phyloP scores from a whole-genome alignment of 2,329 filamentous ascomycete genomes.

The Xylariomycetidae sp. region DNA sequence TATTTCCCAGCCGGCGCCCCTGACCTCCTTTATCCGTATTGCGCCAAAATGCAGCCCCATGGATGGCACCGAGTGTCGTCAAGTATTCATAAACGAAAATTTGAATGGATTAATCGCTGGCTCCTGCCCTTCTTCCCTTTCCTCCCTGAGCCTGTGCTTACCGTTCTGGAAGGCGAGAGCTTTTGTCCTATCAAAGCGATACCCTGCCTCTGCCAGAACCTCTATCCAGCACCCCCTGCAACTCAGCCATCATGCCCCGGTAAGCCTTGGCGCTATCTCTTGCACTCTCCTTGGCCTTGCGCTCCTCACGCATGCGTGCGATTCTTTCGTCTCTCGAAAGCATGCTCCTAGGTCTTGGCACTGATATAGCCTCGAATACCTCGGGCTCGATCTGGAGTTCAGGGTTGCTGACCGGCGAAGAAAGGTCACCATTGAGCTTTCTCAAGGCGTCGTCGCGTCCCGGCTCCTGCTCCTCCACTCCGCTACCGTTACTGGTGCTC shows the following conservation, averaged over 20 bases:
- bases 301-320: constrained; percentile 80
- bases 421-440: constrained; percentile 69
- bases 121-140: no score
- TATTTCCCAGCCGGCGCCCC: no score
- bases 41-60: no score
- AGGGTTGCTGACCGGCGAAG: constrained; percentile 45
- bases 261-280: constrained; percentile 76
- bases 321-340: constrained; percentile 85
- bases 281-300: constrained; percentile 65
- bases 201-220: constrained; percentile 33
- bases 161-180: no score
- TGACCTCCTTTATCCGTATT: no score
- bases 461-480: constrained; percentile 51
- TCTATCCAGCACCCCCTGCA: constrained; percentile 78
- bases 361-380: constrained; percentile 86
- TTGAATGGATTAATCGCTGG: no score
- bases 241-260: constrained; percentile 84
- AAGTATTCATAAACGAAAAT: no score
- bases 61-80: no score
- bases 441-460: constrained; percentile 60
- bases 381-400: constrained; percentile 67
- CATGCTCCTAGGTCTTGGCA: constrained; percentile 64
- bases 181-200: constrained; percentile 17
- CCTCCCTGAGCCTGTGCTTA: no score
- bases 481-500: no score